phyloP scores from a whole-genome alignment of 2,329 filamentous ascomycete genomes.

The Neonectria magnoliae region DNA sequence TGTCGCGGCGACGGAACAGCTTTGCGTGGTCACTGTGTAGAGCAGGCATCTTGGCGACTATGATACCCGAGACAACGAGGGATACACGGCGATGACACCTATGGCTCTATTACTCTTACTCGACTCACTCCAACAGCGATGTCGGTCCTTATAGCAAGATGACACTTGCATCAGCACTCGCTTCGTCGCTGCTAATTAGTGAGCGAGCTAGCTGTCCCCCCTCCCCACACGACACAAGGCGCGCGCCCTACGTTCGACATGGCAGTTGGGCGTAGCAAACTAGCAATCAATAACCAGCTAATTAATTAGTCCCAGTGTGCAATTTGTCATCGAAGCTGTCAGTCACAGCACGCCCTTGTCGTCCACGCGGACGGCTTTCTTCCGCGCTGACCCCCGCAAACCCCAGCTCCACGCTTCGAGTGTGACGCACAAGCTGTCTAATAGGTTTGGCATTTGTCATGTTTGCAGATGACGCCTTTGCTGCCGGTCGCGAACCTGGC shows the following conservation, averaged over 20 bases:
- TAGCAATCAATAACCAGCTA: neutral
- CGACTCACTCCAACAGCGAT: neutral
- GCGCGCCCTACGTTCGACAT: neutral
- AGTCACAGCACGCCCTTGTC: neutral
- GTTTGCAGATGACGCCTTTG: neutral
- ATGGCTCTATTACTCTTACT: neutral
- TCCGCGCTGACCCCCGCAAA: neutral
- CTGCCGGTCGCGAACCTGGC: neutral
- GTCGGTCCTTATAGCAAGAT: neutral
- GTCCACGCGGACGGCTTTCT: neutral
- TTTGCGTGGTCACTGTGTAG: neutral
- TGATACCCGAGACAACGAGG: neutral
- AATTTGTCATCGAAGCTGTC: neutral
- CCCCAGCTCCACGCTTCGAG: neutral
- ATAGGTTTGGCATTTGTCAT: neutral
- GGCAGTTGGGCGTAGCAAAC: neutral
- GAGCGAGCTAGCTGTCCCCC: neutral
- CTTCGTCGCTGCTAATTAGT: neutral
- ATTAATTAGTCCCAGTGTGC: too few species aligned
- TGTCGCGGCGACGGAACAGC: slow-evolving; percentile 20
- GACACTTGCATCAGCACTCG: neutral
- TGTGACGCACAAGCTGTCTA: neutral
- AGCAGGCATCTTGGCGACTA: neutral
- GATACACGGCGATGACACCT: neutral
- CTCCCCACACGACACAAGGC: neutral